These are phyloP conservation scores for Suillus brevipes DNA, from an alignment of 768 basidiomycete species.

Conservation along the genomic window DNA sequence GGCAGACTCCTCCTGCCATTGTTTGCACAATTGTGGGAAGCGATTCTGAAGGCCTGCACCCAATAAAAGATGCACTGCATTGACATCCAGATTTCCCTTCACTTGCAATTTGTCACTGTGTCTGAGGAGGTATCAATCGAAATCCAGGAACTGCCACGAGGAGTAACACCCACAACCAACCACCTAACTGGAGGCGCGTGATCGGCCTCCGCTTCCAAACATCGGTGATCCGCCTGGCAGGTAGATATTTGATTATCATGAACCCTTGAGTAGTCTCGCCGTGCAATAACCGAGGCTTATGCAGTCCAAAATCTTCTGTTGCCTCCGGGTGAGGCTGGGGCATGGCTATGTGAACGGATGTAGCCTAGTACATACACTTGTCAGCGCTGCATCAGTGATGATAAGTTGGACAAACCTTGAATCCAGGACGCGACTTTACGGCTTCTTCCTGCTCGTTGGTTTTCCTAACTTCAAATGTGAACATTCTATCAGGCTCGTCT, in stretches of 20 bases:
- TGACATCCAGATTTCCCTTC: constrained; percentile 24
- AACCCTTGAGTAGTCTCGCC: constrained; percentile 45
- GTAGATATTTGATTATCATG: constrained; percentile 30
- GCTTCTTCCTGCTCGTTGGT: constrained; percentile 58
- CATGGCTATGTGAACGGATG: constrained; percentile 16
- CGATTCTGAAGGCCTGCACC: constrained; percentile 28
- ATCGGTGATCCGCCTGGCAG: constrained; percentile 12
- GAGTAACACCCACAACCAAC: constrained; percentile 20
- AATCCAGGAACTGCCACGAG: neutral
- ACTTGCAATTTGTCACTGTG: constrained; percentile 24
- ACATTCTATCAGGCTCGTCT: constrained; percentile 47
- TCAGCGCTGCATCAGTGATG: neutral
- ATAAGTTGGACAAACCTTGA: constrained; percentile 38
- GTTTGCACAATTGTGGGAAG: constrained; percentile 21
- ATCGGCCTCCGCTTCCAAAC: neutral
- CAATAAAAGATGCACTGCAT: constrained; percentile 28
- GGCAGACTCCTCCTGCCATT: constrained; percentile 22
- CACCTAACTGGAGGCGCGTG: constrained; percentile 15
- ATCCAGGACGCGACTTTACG: constrained; percentile 43
- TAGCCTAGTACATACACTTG: constrained; percentile 8
- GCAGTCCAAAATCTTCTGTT: constrained; percentile 8
- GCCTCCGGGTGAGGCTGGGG: constrained; percentile 13
- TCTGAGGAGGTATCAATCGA: constrained; percentile 15
- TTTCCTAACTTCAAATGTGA: constrained; percentile 54
- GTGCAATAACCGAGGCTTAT: constrained; percentile 32